These are phyloP conservation scores for Schwanniomyces vanrijiae DNA, from an alignment of 805 yeast genomes.

Conservation along the genomic window DNA sequence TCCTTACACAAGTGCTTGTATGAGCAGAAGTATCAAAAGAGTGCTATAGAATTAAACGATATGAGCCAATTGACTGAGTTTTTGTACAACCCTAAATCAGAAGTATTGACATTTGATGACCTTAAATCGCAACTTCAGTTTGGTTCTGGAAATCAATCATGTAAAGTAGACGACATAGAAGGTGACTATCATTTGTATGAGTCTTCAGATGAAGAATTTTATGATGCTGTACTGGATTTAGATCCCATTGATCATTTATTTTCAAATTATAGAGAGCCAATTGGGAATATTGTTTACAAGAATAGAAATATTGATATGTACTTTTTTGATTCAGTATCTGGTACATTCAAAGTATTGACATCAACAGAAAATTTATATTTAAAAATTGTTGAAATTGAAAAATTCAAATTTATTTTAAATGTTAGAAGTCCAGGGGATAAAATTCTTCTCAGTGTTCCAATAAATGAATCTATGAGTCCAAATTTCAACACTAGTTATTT, in stretches of 20 bases:
- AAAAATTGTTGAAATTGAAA: conserved; percentile 43
- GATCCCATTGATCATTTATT: conserved; percentile 4
- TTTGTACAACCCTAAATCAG: conserved; percentile 31
- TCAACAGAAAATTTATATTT: conserved; percentile 25
- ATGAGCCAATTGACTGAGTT: conserved; percentile 57
- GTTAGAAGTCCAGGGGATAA: conserved; percentile 22
- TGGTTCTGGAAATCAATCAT: conserved; percentile 10
- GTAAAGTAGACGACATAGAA: conserved; percentile 25
- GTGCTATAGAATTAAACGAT: conserved; percentile 45
- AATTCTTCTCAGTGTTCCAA: conserved; percentile 9
- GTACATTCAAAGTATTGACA: conserved; percentile 47
- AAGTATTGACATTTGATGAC: conserved; percentile 20
- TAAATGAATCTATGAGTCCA: conserved; percentile 56
- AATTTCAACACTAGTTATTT: conserved; percentile 56
- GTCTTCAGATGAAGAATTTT: conserved; percentile 10
- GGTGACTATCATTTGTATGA: conserved; percentile 14
- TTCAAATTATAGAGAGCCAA: conserved; percentile 4
- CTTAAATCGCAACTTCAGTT: conserved; percentile 14
- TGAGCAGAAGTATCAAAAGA: conserved; percentile 67
- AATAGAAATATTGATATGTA: conserved; percentile 43
- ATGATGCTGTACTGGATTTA: conserved; percentile 10
- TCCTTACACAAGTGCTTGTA: conserved; percentile 68
- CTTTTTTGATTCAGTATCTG: conserved; percentile 54
- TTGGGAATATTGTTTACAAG: conserved; percentile 17
- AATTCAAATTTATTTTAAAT: conserved; percentile 55